Evolutionary conservation across 345 rosid species (phyloP), one percentile per base, ranked within the genome.

Genomic region (Hypericum perforatum): DNA sequence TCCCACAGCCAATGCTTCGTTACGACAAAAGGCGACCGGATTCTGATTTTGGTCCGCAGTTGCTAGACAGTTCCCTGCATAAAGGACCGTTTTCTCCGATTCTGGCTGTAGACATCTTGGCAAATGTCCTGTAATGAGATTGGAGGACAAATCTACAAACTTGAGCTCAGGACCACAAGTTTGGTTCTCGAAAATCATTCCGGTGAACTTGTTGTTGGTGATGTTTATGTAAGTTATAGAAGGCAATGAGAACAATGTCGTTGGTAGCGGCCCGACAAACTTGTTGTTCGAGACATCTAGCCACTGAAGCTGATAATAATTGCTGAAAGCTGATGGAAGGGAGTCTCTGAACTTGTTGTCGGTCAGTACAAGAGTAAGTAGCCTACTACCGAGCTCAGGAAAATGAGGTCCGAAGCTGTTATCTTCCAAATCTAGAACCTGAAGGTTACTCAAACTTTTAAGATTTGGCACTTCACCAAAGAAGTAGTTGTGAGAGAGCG

Each of bases 1-100:
- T 54, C 96, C 98, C 37, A 88, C 96, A 41, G 98, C 96, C 42
- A 92, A 74, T 59, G 98, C 96, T 71, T 85, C 86, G 54, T 85
- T 92, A 29, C 65, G 76, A 70, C 98, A 88, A 14, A 82, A 74
- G 45, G 85, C 67, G 53, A 79, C 53, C 7, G 86, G 89, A 61
- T 80, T 78, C 16, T 92, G 98, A 58, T 65, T 61, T 72, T 65
- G 70, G 57, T 69, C 71, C 37, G 49, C 54, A 13, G 69, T 58
- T 48, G 63, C 74, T 11, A 92, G 70, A 65, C 98, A 92, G 70
- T 92, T 92, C 29, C 76, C 65, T 39, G 76, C 73, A 63, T 76
- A 85, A 54, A 58, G 36, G 60, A 74, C 74, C 66, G 68, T 74
- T 63, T 75, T 73, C 58, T 63, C 72, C 9, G 82, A 64, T 43